A percentile compares a stretch with the other conserved stretches of the same genome.
These are phyloP conservation scores for Suillus sp. DNA, from an alignment of 768 basidiomycete species.

Conservation along the genomic window DNA sequence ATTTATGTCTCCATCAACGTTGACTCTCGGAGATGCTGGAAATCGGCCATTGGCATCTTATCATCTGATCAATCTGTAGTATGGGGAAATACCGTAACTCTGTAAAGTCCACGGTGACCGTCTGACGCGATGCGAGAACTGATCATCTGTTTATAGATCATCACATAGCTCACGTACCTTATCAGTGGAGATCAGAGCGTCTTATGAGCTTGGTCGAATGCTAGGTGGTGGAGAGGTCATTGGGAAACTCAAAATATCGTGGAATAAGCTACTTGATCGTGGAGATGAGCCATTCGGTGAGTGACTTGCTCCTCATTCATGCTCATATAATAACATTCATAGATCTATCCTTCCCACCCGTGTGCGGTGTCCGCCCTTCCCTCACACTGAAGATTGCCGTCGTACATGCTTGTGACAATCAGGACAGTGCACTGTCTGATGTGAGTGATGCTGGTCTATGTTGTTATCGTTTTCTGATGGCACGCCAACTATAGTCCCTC, in stretches of 20 bases:
- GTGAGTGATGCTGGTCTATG: too few species aligned
- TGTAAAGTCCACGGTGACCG: not conserved
- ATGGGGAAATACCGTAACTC: not conserved
- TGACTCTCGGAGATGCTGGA: not conserved
- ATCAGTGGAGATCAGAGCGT: too few species aligned
- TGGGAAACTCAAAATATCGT: not conserved
- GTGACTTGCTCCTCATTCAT: too few species aligned
- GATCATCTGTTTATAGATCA: not conserved
- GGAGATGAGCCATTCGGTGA: not conserved
- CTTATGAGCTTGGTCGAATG: too few species aligned
- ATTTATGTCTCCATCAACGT: not conserved
- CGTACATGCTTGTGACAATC: not conserved
- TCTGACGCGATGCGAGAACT: not conserved
- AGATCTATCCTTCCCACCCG: too few species aligned
- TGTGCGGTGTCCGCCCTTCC: too few species aligned
- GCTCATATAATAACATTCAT: too few species aligned
- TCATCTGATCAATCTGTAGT: not conserved
- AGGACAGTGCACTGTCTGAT: not conserved
- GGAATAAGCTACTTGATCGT: not conserved
- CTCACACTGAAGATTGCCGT: not conserved
- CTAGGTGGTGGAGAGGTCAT: too few species aligned
- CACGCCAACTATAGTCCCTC: not conserved
- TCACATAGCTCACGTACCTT: not conserved
- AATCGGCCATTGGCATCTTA: not conserved
- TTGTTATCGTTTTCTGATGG: too few species aligned